A percentile compares a stretch with the other conserved stretches of the same genome.
phyloP scores from a whole-genome alignment of 495 filamentous ascomycete genomes.

The Lichina pygmaea region DNA sequence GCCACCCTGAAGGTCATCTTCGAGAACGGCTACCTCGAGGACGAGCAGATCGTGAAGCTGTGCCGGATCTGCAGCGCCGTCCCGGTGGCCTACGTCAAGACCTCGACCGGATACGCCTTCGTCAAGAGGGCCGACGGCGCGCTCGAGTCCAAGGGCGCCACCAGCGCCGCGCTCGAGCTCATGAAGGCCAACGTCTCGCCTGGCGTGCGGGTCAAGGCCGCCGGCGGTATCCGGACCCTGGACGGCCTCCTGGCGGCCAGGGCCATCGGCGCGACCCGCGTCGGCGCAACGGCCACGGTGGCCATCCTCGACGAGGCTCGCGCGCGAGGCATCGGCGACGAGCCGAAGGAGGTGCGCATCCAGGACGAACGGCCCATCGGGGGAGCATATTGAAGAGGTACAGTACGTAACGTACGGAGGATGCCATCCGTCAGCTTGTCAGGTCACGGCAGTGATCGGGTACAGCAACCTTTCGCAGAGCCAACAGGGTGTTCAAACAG shows the following conservation, averaged over 20 bases:
- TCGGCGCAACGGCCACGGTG: slow-evolving; percentile 26
- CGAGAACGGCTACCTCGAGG: slow-evolving; percentile 24
- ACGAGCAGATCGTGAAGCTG: slow-evolving; percentile 19
- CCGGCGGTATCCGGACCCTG: slow-evolving; percentile 22
- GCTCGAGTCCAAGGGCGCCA: slow-evolving; percentile 24
- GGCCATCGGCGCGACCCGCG: slow-evolving; percentile 15
- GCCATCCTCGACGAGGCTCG: slow-evolving; percentile 26
- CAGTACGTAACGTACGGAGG: too few relatives aligned
- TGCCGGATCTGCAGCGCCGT: slow-evolving; percentile 23
- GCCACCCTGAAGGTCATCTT: slow-evolving; percentile 31
- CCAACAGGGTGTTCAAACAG: too few relatives aligned
- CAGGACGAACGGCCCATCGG: not conserved
- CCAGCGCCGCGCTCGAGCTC: slow-evolving; percentile 19
- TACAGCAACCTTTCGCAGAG: too few relatives aligned
- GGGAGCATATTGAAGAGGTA: not conserved
- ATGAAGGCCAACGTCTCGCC: slow-evolving; percentile 21
- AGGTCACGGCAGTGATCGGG: slow-evolving; percentile 11
- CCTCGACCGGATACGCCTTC: slow-evolving; percentile 29
- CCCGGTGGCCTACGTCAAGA: slow-evolving; percentile 27
- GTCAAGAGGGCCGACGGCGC: slow-evolving; percentile 21
- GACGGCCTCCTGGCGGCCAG: slow-evolving; percentile 17
- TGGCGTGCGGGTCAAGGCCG: slow-evolving; percentile 26
- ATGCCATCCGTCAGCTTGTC: not conserved
- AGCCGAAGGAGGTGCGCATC: slow-evolving; percentile 8
- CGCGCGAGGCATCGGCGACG: slow-evolving; percentile 19